Percentiles rank a stretch among this genome's conserved stretches.
These are phyloP conservation scores for Talaromyces sp. DNA, from an alignment of 2,329 filamentous ascomycete species.

Conservation along the genomic window DNA sequence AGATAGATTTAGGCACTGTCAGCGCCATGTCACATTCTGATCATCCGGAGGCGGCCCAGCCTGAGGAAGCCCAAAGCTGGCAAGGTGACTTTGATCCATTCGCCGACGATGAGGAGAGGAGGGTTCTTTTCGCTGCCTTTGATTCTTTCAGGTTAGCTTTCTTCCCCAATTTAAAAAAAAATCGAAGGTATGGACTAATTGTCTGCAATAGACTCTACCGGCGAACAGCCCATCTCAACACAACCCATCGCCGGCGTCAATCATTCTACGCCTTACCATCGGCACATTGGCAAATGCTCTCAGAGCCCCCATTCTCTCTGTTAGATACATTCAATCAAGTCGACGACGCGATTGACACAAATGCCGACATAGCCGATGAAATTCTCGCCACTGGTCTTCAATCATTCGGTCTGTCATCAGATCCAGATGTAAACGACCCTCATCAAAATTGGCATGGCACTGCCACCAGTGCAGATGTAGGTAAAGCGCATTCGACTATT, in stretches of 20 bases:
- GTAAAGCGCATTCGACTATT: conserved; percentile 88
- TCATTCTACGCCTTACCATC: conserved; percentile 88
- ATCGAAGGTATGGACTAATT: not conserved
- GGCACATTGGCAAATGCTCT: conserved; percentile 76
- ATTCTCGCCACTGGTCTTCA: conserved; percentile 67
- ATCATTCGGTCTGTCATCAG: conserved; percentile 56
- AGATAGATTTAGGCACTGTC: conserved; percentile 11
- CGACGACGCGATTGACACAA: conserved; percentile 83
- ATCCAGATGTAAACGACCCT: conserved; percentile 35
- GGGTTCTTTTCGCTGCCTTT: conserved; percentile 72
- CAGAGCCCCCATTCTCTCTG: conserved; percentile 74
- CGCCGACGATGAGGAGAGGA: conserved; percentile 71
- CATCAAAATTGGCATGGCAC: conserved; percentile 61
- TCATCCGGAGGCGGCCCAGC: not conserved
- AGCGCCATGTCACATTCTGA: not conserved
- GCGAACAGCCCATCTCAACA: conserved; percentile 78
- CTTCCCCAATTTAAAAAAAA: too few relatives aligned
- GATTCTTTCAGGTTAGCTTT: conserved; percentile 79
- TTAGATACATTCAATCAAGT: conserved; percentile 71
- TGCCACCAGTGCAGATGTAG: conserved; percentile 69
- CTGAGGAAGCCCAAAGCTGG: conserved; percentile 41
- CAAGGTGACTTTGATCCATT: conserved; percentile 60
- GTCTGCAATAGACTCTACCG: conserved; percentile 65
- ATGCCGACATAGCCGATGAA: conserved; percentile 73
- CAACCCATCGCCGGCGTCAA: conserved; percentile 83